A percentile compares a stretch with the other conserved stretches of the same genome.
phyloP scores from a whole-genome alignment of 805 yeast species.

The Hanseniaspora taiwanica region DNA sequence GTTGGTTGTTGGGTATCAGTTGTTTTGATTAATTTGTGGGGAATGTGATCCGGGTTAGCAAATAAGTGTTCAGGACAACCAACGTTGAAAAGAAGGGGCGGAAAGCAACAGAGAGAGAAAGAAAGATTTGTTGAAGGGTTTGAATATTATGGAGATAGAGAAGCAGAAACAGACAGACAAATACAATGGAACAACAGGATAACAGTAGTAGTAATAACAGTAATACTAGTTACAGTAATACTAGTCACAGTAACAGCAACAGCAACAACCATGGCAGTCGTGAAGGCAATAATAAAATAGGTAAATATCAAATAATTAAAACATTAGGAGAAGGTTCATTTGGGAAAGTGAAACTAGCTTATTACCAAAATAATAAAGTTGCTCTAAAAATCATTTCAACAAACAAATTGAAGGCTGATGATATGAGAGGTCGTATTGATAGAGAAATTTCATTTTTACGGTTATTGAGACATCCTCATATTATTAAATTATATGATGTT shows the following conservation, averaged over 20 bases:
- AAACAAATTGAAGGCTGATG: constrained; percentile 83
- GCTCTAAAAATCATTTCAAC: constrained; percentile 89
- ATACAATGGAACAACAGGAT: not conserved
- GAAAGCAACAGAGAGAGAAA: no score
- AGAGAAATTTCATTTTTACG: constrained; percentile 85
- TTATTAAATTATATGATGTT: constrained; percentile 88
- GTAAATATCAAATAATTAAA: constrained; percentile 84
- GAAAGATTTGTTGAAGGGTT: no score
- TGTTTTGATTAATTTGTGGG: no score
- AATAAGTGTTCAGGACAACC: no score
- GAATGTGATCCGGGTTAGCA: no score
- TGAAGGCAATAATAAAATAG: constrained; percentile 36
- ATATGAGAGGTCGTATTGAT: constrained; percentile 94
- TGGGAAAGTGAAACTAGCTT: constrained; percentile 88
- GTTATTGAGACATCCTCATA: constrained; percentile 86
- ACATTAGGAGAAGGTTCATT: constrained; percentile 94
- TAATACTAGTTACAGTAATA: not conserved
- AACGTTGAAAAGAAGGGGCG: no score
- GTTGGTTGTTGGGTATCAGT: no score
- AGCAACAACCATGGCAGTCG: not conserved
- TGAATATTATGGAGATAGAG: no score
- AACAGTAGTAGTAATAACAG: not conserved
- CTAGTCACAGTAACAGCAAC: not conserved
- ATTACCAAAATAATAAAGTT: constrained; percentile 86
- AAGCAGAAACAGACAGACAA: not conserved